These are phyloP conservation scores for Leptomonas seymouri DNA, from an alignment of 208 protist species.

Conservation along the genomic window DNA sequence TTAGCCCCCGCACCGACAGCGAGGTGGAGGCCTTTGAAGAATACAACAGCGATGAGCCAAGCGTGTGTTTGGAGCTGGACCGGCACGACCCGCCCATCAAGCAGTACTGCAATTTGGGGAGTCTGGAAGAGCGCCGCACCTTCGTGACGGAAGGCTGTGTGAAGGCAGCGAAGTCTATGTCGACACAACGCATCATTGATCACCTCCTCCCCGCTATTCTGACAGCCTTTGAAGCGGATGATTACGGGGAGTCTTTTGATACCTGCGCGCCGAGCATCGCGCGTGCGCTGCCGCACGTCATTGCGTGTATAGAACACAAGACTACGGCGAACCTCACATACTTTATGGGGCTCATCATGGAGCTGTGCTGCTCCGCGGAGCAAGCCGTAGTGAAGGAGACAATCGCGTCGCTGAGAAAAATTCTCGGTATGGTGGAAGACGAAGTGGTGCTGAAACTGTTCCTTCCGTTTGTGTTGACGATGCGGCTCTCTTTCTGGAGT, in stretches of 20 bases:
- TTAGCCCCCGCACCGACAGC: constrained; percentile 60
- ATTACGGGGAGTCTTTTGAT: constrained; percentile 62
- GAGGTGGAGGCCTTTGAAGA: constrained; percentile 34
- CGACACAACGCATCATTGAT: constrained; percentile 51
- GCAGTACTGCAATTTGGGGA: constrained; percentile 40
- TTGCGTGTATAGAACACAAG: constrained; percentile 40
- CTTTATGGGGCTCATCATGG: constrained; percentile 82
- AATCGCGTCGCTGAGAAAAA: constrained; percentile 37
- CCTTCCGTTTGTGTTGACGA: constrained; percentile 63
- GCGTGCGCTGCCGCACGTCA: constrained; percentile 49
- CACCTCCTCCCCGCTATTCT: constrained; percentile 68
- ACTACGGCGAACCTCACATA: constrained; percentile 46
- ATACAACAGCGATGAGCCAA: constrained; percentile 33
- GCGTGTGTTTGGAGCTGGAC: constrained; percentile 52
- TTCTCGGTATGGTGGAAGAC: constrained; percentile 48
- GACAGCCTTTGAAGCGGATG: constrained; percentile 56
- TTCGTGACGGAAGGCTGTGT: constrained; percentile 57
- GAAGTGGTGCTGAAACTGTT: constrained; percentile 48
- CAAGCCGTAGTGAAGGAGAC: constrained; percentile 45
- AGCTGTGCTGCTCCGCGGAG: constrained; percentile 66
- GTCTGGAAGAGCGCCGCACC: constrained; percentile 52
- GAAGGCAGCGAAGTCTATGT: constrained; percentile 51
- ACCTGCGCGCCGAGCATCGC: constrained; percentile 61
- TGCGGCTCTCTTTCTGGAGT: constrained; percentile 71
- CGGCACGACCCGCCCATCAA: constrained; percentile 32